Evolutionary conservation across 1,284 basidiomycete species (phyloP).

Genomic region (Phlebopus sp.): DNA sequence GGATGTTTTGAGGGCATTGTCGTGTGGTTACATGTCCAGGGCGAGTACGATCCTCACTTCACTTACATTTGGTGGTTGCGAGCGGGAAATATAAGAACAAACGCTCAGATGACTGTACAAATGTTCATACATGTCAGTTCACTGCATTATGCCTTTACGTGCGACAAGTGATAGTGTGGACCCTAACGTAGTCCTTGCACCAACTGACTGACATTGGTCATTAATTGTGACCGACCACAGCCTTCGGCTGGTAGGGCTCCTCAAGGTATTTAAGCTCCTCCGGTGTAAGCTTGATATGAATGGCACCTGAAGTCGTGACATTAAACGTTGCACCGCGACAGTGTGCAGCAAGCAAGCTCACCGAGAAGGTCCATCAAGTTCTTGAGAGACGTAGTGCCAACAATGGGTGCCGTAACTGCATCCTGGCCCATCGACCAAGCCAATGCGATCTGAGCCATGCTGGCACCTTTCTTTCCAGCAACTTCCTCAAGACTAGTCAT

Average conservation of each 20-base stretch:
- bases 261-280: slow-evolving; percentile 45
- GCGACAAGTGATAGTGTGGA: too few relatives aligned
- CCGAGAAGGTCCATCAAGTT: slow-evolving; percentile 41
- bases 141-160: too few relatives aligned
- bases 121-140: too few relatives aligned
- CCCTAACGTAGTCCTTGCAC: too few relatives aligned
- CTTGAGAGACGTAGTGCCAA: slow-evolving; percentile 41
- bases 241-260: slow-evolving; percentile 37
- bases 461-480: slow-evolving; percentile 37
- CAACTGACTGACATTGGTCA: too few relatives aligned
- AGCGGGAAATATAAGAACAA: too few relatives aligned
- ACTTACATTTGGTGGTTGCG: too few relatives aligned
- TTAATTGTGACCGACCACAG: slow-evolving; percentile 27
- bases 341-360: slow-evolving; percentile 29
- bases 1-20: too few relatives aligned
- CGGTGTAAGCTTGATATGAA: slow-evolving; percentile 38
- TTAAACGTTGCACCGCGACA: too few relatives aligned
- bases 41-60: too few relatives aligned
- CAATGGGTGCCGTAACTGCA: slow-evolving; percentile 40
- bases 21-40: too few relatives aligned
- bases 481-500: slow-evolving; percentile 37
- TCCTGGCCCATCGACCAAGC: slow-evolving; percentile 42
- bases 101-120: too few relatives aligned
- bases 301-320: slow-evolving; percentile 19
- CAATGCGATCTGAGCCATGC: slow-evolving; percentile 47